Conservation (phyloP, 257 asterid species). For the Linaria vulgaris region DNA sequence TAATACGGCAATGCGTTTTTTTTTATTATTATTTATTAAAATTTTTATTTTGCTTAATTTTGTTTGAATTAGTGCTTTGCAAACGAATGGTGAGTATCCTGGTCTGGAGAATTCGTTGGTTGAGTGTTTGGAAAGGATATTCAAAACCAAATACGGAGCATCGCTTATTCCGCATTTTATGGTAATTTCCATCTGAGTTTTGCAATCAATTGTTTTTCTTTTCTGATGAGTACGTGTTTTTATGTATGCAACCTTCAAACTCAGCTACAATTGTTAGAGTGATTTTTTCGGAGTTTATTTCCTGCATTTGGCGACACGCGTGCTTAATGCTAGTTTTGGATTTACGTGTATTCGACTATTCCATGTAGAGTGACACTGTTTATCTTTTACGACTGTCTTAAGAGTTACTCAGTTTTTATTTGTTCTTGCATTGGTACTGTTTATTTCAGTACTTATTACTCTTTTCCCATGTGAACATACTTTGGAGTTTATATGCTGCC, state of each 20-base stretch:
- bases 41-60: too few relatives aligned
- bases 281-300: too few relatives aligned
- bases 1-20: too few relatives aligned
- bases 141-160: slow-evolving; percentile 83
- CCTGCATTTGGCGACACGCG: too few relatives aligned
- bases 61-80: slow-evolving; percentile 61
- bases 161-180: slow-evolving; percentile 88
- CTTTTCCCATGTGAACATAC: neutral
- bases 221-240: too few relatives aligned
- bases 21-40: too few relatives aligned
- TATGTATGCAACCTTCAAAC: too few relatives aligned
- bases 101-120: slow-evolving; percentile 76
- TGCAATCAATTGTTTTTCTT: too few relatives aligned
- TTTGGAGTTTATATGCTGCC: neutral
- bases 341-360: neutral
- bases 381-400: neutral
- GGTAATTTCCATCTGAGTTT: too few relatives aligned
- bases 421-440: neutral
- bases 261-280: too few relatives aligned
- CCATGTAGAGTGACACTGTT: neutral
- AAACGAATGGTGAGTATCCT: slow-evolving; percentile 68
- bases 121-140: slow-evolving; percentile 73
- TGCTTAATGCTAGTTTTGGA: too few relatives aligned
- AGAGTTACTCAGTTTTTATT: slow-evolving; percentile 2
- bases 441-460: neutral